Base-by-base conservation (phyloP, 2,329 filamentous ascomycete genomes). In the Diaporthe citri region DNA sequence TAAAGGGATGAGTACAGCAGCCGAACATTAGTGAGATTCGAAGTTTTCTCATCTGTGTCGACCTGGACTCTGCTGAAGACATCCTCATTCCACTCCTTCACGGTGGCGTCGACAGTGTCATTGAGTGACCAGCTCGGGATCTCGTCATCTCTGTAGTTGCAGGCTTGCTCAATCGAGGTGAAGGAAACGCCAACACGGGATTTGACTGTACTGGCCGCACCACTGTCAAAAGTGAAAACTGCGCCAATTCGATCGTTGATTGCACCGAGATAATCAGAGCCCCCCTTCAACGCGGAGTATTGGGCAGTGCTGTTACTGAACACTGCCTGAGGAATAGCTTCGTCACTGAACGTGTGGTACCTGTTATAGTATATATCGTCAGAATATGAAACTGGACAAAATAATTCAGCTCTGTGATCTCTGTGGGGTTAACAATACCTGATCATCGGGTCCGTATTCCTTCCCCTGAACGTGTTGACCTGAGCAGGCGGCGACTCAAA, bases 1-100 rank as follows among this genome's bases (percentile, higher is more conserved):
- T 92, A 92, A 10, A 93, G 80, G 1, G 87, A 88, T 0, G 88
- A 88, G 80, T 92, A 93, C 7, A 92, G 81, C 64, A 91, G 82
- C 17, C 84, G 81, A 0, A 90, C 81, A 34, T 88, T 88, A 0
- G 85, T 85, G n/a, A 81, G 72, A 78, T 91, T 87, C 52, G 82
- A 81, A 0, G 82, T 80, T 13, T 79, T 75, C 15, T 67, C 34
- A 20, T 81, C 80, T 12, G 81, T 81, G 1, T 80, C 76, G 15
- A 86, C 82, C 6, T 83, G 80, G 22, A 88, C 83, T 60, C 85
- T 87, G 62, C 83, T 85, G 59, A 88, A 82, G 0, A 88, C 85
- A 36, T 87, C 84, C 3, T 82, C 81, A 71, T 88, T 88, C 87
- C 87, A 88, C 56, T 84, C 80, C 2, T 83, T 79, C 34, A 85